Conservation (phyloP, 2,329 filamentous ascomycete genomes). For the Botrytis fabae region DNA sequence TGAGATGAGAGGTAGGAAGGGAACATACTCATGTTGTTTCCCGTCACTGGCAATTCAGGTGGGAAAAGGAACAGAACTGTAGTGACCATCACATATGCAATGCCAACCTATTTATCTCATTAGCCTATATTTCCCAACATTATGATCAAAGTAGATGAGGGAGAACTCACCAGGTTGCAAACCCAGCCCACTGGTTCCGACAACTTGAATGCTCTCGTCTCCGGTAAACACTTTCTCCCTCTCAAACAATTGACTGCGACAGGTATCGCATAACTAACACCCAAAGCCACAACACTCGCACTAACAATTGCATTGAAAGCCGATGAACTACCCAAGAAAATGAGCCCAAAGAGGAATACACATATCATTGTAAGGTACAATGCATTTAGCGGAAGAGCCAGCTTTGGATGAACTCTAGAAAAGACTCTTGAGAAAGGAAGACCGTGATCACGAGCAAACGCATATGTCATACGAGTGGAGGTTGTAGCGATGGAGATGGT, state of each 20-base stretch:
- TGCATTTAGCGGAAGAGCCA: conserved; percentile 67
- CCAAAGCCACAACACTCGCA: conserved; percentile 69
- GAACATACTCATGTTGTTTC: conserved; percentile 58
- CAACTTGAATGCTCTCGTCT: conserved; percentile 55
- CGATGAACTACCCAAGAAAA: conserved; percentile 64
- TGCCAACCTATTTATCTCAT: conserved; percentile 44
- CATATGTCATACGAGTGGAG: conserved; percentile 58
- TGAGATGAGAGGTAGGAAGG: not conserved
- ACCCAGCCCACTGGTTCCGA: conserved; percentile 57
- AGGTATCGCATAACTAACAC: conserved; percentile 72
- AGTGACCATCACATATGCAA: conserved; percentile 58
- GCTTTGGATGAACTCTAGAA: conserved; percentile 58
- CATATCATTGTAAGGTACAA: conserved; percentile 60
- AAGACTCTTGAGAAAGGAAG: conserved; percentile 62
- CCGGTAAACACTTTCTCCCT: conserved; percentile 65
- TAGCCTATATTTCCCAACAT: conserved; percentile 27
- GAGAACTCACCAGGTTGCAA: conserved; percentile 51
- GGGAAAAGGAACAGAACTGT: conserved; percentile 66
- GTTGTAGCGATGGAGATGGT: conserved; percentile 54
- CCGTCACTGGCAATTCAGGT: conserved; percentile 56
- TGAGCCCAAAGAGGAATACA: conserved; percentile 66
- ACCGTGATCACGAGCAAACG: conserved; percentile 66
- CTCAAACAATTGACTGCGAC: conserved; percentile 67
- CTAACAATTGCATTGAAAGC: conserved; percentile 73
- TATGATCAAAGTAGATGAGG: conserved; percentile 25